Evolutionary conservation across 1,139 yeast species (phyloP), one percentile per base, ranked within the genome.

Genomic region (Yamadazyma songkhlaensis): DNA sequence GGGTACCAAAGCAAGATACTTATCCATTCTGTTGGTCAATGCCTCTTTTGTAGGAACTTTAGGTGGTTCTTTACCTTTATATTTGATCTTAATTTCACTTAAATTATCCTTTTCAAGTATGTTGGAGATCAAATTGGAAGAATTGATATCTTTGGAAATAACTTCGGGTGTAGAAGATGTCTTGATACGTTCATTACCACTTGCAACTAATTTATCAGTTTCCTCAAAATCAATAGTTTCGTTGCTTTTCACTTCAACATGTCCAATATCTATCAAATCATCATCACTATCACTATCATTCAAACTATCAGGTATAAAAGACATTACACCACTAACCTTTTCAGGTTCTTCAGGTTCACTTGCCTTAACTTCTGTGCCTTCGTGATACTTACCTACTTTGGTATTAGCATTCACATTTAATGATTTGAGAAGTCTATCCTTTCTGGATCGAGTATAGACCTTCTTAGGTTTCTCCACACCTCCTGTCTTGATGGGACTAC

Each of bases 1-100:
- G 1, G 69, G 67, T 0, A 80, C 57, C 1, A 69, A 39, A 2
- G 46, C 41, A 11, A 69, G 40, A 39, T 68, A 60, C 8, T 54
- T 53, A 17, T 55, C 47, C 1, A 64, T 62, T 35, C 65, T 56
- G 0, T 39, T 32, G 25, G 53, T 32, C 11, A 70, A 46, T 22
- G 37, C 45, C 21, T 42, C 42, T 34, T 59, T 59, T 10, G 66
- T 57, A n/a, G 25, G 37, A n/a, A 64, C 57, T 7, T 44, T 37
- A 0, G 73, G 72, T 9, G 67, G 52, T 2, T 43, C 34, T 17
- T 41, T 40, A 9, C 43, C 32, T 24, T 49, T 45, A 44, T 52
- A 66, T 42, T 59, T 59, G 8, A 42, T 45, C 26, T 46, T 45
- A 5, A 55, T 43, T 1, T 37, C 36, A 4, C 43, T 48, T 2